phyloP scores from a whole-genome alignment of 1,284 basidiomycete genomes.

The Rhodotorula mucilaginosa region DNA sequence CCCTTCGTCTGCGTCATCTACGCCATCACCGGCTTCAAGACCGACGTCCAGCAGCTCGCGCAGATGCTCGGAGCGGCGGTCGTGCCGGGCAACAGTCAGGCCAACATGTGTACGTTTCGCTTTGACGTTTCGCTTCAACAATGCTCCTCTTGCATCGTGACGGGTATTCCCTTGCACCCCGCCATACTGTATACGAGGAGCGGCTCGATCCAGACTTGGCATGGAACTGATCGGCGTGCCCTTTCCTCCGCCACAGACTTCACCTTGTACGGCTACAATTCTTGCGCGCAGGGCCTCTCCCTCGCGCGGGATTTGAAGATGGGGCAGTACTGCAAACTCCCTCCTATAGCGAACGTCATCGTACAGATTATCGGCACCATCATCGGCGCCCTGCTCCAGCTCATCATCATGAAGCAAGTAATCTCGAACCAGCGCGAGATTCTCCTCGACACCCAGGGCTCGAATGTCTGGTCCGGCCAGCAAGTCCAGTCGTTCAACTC shows the following conservation, averaged over 20 bases:
- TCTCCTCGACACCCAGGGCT: slow-evolving; percentile 55
- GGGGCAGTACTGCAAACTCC: slow-evolving; percentile 74
- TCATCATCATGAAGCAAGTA: slow-evolving; percentile 57
- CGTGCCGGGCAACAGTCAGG: slow-evolving; percentile 63
- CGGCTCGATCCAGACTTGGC: too few species aligned
- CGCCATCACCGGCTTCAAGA: slow-evolving; percentile 55
- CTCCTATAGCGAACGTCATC: slow-evolving; percentile 54
- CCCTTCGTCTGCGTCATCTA: slow-evolving; percentile 60
- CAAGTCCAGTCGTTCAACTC: slow-evolving; percentile 61
- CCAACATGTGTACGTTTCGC: slow-evolving; percentile 54
- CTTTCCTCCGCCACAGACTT: slow-evolving; percentile 39
- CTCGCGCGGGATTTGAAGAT: slow-evolving; percentile 66
- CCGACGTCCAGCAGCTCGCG: slow-evolving; percentile 54
- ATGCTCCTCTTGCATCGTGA: too few species aligned
- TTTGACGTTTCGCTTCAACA: too few species aligned
- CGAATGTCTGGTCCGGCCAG: slow-evolving; percentile 55
- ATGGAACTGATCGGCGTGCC: background rate
- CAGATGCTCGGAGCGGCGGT: slow-evolving; percentile 66
- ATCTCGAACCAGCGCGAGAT: slow-evolving; percentile 56
- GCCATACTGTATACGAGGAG: too few species aligned
- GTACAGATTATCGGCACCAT: slow-evolving; percentile 57
- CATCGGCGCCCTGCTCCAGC: slow-evolving; percentile 55
- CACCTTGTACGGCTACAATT: slow-evolving; percentile 36
- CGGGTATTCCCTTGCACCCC: too few species aligned
- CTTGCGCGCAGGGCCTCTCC: slow-evolving; percentile 56